phyloP scores from a whole-genome alignment of 169 alveolate genomes.

The Eimeria acervulina region DNA sequence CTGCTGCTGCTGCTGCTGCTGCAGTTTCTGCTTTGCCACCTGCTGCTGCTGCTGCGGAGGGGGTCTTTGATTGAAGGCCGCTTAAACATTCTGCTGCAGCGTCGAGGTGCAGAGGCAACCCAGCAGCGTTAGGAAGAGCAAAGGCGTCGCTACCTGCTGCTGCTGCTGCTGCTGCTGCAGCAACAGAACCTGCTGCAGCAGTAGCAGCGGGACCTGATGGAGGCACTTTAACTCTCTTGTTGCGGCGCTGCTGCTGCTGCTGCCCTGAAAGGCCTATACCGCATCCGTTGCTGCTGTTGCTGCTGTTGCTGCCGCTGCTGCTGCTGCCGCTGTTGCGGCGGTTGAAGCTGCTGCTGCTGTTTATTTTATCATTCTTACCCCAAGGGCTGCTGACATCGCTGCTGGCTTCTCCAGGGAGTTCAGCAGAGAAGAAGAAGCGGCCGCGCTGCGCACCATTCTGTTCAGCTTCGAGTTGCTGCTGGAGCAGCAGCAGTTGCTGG shows the following conservation, averaged over 20 bases:
- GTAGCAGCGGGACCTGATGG: background rate
- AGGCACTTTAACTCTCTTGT: background rate
- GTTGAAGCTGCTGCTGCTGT: constrained; percentile 50
- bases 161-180: background rate
- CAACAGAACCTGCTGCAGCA: constrained; percentile 31
- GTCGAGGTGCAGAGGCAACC: background rate
- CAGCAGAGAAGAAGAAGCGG: constrained; percentile 23
- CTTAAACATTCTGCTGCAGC: background rate
- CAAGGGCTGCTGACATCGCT: background rate
- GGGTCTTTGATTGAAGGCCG: background rate
- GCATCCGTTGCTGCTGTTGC: constrained; percentile 20
- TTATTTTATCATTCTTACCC: background rate
- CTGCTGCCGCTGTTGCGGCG: constrained; percentile 3
- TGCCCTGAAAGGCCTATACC: background rate
- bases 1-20: constrained; percentile 67
- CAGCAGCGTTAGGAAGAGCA: background rate
- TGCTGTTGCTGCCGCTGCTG: constrained; percentile 13
- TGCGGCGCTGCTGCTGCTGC: constrained; percentile 27
- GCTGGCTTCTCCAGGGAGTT: background rate
- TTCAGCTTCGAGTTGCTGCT: background rate
- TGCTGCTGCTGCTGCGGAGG: constrained; percentile 11
- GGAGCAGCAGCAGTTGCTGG: background rate
- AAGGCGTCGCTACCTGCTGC: background rate
- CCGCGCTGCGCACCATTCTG: background rate
- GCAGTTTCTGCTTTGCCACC: background rate